A percentile compares a stretch with the other conserved stretches of the same genome.
Conservation (phyloP, 2,329 filamentous ascomycete genomes). For the Paraphaeosphaeria sporulosa region DNA sequence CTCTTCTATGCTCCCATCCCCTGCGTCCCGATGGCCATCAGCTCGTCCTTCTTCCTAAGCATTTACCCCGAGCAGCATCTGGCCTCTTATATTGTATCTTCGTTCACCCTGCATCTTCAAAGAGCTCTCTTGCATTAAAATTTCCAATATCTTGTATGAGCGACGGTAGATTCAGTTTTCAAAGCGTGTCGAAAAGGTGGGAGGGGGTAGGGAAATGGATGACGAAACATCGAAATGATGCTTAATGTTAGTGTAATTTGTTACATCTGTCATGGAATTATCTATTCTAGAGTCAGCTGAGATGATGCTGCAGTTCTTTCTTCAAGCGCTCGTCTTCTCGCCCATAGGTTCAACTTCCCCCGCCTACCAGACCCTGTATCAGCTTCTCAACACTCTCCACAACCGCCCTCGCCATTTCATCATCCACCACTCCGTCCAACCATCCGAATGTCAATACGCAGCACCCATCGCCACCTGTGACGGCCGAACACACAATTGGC, state of each 20-base stretch:
- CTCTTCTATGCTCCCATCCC: neutral
- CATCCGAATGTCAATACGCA: constrained; percentile 52
- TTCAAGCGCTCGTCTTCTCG: no score
- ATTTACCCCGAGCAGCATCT: neutral
- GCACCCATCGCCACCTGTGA: constrained; percentile 56
- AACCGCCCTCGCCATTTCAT: constrained; percentile 30
- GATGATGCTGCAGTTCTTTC: no score
- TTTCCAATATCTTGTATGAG: neutral
- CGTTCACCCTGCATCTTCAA: neutral
- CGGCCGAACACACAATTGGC: constrained; percentile 50
- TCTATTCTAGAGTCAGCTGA: no score
- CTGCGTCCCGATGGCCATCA: neutral
- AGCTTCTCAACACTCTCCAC: constrained; percentile 18
- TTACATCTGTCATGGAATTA: neutral
- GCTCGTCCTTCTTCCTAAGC: neutral
- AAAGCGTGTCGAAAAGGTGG: neutral
- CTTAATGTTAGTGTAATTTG: neutral
- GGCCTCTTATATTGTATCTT: neutral
- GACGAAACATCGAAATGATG: neutral
- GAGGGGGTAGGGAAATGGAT: neutral
- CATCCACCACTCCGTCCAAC: constrained; percentile 49
- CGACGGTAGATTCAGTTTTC: neutral
- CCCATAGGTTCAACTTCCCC: no score
- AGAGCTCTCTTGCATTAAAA: neutral
- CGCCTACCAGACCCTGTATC: constrained; percentile 13